Conservation (phyloP, 2,329 filamentous ascomycete species). For the Penicillium hesseltinei region DNA sequence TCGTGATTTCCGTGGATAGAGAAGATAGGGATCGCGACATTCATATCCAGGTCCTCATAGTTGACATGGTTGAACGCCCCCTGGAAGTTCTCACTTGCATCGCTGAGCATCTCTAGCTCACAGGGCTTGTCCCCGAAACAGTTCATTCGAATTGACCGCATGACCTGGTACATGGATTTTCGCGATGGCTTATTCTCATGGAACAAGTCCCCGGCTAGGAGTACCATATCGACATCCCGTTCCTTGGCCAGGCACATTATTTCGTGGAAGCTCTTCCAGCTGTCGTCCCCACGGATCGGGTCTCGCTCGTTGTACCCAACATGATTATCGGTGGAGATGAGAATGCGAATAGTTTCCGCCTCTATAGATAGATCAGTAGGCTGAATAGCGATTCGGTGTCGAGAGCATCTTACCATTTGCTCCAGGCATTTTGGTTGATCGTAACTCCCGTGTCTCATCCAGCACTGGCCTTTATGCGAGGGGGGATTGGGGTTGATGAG, state of each 20-base stretch:
- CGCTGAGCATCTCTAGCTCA: conserved; percentile 89
- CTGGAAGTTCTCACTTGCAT: conserved; percentile 86
- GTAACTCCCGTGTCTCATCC: neutral
- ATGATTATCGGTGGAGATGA: conserved; percentile 95
- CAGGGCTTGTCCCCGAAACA: conserved; percentile 95
- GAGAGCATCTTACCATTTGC: conserved; percentile 28
- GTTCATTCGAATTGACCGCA: conserved; percentile 88
- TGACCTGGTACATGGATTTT: conserved; percentile 95
- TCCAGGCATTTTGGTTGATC: conserved; percentile 23
- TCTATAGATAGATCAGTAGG: conserved; percentile 34
- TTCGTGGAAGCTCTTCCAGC: conserved; percentile 94
- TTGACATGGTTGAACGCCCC: conserved; percentile 92
- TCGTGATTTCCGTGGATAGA: conserved; percentile 99
- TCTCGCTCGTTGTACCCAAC: conserved; percentile 95
- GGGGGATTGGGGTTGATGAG: neutral
- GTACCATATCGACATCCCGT: conserved; percentile 94
- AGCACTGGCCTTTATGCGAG: neutral
- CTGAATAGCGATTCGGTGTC: neutral
- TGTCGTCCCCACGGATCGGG: conserved; percentile 91
- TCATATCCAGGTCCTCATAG: conserved; percentile 96
- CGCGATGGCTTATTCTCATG: conserved; percentile 97
- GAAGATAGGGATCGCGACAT: conserved; percentile 94
- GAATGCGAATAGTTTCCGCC: conserved; percentile 86
- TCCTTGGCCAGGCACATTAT: conserved; percentile 84
- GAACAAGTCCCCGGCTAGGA: conserved; percentile 91